Conservation (phyloP, 2,329 filamentous ascomycete genomes). For the Incumbomyces lentus region DNA sequence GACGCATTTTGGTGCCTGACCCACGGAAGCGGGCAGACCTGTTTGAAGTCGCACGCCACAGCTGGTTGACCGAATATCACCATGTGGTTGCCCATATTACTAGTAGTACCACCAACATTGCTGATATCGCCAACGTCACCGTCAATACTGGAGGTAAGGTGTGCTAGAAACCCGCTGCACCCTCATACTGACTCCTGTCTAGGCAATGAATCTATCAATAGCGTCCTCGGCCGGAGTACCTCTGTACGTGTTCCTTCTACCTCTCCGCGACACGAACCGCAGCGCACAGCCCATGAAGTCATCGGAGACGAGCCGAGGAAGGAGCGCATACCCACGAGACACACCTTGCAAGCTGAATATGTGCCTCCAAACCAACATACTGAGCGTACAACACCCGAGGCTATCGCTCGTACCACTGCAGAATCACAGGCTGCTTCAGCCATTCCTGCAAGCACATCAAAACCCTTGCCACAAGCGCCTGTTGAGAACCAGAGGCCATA, state of each 20-base stretch:
- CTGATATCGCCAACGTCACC: slow-evolving; percentile 73
- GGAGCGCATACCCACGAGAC: slow-evolving; percentile 67
- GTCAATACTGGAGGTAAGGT: slow-evolving; percentile 46
- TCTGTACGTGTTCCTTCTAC: slow-evolving; percentile 85
- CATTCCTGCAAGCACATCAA: slow-evolving; percentile 26
- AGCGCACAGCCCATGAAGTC: slow-evolving; percentile 37
- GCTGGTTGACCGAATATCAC: slow-evolving; percentile 96
- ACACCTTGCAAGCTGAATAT: slow-evolving; percentile 96
- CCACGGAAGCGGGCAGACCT: slow-evolving; percentile 88
- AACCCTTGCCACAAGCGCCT: slow-evolving; percentile 46
- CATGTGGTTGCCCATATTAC: slow-evolving; percentile 95
- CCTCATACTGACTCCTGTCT: slow-evolving; percentile 5
- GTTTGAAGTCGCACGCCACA: slow-evolving; percentile 94
- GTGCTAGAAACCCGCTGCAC: slow-evolving; percentile 2
- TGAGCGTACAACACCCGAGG: slow-evolving; percentile 42
- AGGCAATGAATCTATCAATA: slow-evolving; percentile 45
- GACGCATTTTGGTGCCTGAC: slow-evolving; percentile 89
- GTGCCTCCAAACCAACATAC: slow-evolving; percentile 85
- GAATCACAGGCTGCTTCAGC: slow-evolving; percentile 9
- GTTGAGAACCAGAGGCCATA: neutral
- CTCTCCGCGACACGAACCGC: slow-evolving; percentile 39
- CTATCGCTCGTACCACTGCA: neutral
- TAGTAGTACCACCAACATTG: slow-evolving; percentile 79
- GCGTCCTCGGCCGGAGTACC: slow-evolving; percentile 64
- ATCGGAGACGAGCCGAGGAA: neutral